Conservation (phyloP, 2,329 filamentous ascomycete genomes). For the Scleromitrula shiraiana region DNA sequence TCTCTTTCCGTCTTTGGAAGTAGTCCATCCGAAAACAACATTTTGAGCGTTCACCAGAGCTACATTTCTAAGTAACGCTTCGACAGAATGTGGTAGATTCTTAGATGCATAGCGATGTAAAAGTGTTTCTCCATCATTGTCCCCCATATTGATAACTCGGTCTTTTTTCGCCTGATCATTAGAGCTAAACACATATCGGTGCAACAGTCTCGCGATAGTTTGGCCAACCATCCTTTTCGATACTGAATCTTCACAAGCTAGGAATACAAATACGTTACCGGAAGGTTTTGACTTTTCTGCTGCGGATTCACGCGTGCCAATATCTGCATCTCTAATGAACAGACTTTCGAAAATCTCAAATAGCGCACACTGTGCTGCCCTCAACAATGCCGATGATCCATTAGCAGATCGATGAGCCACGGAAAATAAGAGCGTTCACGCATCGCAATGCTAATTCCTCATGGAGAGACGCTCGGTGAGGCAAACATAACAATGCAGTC, state of each 20-base stretch:
- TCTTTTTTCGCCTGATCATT: neutral
- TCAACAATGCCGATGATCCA: neutral
- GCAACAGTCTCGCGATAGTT: neutral
- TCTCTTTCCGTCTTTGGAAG: neutral
- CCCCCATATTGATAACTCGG: neutral
- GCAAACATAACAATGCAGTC: neutral
- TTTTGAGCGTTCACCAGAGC: neutral
- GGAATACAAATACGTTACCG: neutral
- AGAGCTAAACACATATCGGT: neutral
- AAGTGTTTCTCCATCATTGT: neutral
- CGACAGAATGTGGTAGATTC: neutral
- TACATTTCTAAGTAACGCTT: neutral
- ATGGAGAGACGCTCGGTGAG: neutral
- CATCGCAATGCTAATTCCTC: neutral
- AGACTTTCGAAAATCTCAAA: neutral
- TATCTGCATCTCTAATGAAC: neutral
- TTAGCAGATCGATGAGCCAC: neutral
- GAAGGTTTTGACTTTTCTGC: neutral
- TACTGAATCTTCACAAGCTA: neutral
- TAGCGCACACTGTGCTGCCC: neutral
- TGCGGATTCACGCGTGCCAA: neutral
- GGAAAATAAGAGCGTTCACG: neutral
- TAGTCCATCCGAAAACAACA: neutral
- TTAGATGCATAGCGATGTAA: neutral
- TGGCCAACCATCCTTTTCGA: neutral